Conservation (phyloP, 2,329 filamentous ascomycete genomes). For the Samsoniella hepiali region DNA sequence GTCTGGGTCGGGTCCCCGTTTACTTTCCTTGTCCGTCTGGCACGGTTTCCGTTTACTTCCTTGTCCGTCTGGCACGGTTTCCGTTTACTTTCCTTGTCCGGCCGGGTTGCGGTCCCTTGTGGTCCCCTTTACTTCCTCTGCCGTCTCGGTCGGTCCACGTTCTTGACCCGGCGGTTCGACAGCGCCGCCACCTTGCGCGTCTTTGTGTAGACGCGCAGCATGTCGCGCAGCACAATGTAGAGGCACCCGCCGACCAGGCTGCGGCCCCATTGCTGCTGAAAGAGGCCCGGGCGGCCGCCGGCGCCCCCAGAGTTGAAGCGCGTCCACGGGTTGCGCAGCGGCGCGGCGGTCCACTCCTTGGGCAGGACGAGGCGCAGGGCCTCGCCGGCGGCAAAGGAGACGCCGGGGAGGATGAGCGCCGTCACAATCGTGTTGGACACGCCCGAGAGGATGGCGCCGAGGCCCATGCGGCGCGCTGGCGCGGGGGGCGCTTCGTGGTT, state of each 20-base stretch:
- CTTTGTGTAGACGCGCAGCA: conserved; percentile 59
- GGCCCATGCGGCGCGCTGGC: conserved; percentile 32
- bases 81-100: conserved; percentile 46
- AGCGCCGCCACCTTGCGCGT: conserved; percentile 58
- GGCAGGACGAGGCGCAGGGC: conserved; percentile 68
- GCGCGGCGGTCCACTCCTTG: conserved; percentile 57
- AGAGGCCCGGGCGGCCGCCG: conserved; percentile 54
- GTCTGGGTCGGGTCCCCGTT: conserved; percentile 25
- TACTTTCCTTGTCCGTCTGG: too few relatives aligned
- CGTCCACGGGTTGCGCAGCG: conserved; percentile 28
- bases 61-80: conserved; percentile 42
- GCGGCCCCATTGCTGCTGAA: conserved; percentile 84
- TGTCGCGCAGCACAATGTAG: conserved; percentile 79
- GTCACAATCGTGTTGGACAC: conserved; percentile 50
- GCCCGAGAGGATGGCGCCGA: conserved; percentile 38
- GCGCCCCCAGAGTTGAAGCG: conserved; percentile 25
- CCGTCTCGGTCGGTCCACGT: conserved; percentile 40
- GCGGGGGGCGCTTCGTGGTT: conserved; percentile 35
- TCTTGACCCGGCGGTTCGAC: conserved; percentile 52
- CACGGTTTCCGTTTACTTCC: conserved; percentile 11
- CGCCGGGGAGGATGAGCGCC: conserved; percentile 71
- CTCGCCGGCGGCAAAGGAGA: conserved; percentile 77
- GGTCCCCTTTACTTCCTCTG: conserved; percentile 36
- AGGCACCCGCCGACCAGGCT: conserved; percentile 85
- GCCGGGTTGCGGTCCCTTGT: too few relatives aligned